Conservation (phyloP, 495 filamentous ascomycete species). For the Hapsidospora chrysogenum region DNA sequence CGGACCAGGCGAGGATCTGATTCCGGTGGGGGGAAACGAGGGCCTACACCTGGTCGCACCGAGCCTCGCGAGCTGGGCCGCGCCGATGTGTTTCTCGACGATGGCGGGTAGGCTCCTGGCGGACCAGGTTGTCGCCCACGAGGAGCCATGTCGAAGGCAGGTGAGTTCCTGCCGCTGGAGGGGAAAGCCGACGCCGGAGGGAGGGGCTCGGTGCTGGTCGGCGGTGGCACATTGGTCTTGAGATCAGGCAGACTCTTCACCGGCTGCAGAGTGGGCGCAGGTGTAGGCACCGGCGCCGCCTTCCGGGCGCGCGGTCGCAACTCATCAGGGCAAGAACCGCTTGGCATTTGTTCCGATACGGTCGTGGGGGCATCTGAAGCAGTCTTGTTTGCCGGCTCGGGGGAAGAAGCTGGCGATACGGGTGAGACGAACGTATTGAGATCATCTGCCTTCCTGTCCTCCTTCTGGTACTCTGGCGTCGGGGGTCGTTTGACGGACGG, state of each 20-base stretch:
- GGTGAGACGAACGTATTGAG: conserved; percentile 10
- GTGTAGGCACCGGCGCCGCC: background rate
- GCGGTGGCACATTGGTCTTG: background rate
- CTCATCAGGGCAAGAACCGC: too few relatives aligned
- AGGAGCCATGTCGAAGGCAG: background rate
- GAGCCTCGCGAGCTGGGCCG: background rate
- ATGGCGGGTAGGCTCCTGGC: too few relatives aligned
- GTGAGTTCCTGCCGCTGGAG: background rate
- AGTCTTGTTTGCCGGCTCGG: conserved; percentile 6
- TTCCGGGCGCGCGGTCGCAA: too few relatives aligned
- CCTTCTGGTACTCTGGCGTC: conserved; percentile 4
- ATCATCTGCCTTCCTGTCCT: background rate
- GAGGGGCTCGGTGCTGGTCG: background rate
- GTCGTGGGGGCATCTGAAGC: background rate
- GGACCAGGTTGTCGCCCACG: background rate
- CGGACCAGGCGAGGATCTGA: background rate
- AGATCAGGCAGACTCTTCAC: background rate
- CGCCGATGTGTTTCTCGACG: background rate
- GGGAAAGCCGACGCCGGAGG: background rate
- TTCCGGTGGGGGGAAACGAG: background rate
- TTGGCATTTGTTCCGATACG: too few relatives aligned
- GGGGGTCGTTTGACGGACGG: conserved; percentile 1
- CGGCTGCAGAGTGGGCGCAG: background rate
- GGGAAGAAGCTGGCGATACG: conserved; percentile 14
- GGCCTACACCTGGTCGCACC: background rate